A percentile compares a stretch with the other conserved stretches of the same genome.
Conservation (phyloP, 1,284 basidiomycete genomes). For the Porogramme epimiltina region DNA sequence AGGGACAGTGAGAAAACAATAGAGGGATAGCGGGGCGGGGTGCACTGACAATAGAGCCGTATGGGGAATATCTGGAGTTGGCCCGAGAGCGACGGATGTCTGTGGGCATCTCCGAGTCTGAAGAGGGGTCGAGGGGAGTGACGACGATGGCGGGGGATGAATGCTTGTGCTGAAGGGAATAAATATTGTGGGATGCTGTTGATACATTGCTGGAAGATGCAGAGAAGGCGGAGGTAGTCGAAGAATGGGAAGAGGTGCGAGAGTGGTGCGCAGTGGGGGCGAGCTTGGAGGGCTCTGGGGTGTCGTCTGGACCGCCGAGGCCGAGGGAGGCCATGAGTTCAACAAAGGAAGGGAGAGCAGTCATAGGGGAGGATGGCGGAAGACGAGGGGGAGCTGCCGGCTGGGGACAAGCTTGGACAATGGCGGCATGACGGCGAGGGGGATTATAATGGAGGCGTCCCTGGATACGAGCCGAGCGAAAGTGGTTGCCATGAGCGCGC, state of each 20-base stretch:
- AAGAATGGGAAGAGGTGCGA: conserved; percentile 42
- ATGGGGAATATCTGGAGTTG: conserved; percentile 61
- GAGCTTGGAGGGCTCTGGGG: conserved; percentile 27
- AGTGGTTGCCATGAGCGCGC: conserved; percentile 32
- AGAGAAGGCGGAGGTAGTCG: conserved; percentile 34
- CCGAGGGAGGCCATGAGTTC: conserved; percentile 82
- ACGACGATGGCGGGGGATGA: conserved; percentile 22
- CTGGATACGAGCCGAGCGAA: conserved; percentile 33
- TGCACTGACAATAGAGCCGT: conserved; percentile 55
- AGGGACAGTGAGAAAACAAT: neutral
- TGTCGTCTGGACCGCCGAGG: conserved; percentile 46
- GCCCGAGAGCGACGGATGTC: conserved; percentile 31
- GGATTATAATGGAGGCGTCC: conserved; percentile 31
- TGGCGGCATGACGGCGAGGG: conserved; percentile 21
- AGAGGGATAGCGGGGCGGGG: neutral
- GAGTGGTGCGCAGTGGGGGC: conserved; percentile 23
- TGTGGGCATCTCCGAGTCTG: conserved; percentile 24
- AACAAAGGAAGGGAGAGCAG: conserved; percentile 79
- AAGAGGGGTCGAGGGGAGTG: conserved; percentile 20
- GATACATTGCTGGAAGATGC: conserved; percentile 29
- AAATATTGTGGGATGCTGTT: conserved; percentile 24
- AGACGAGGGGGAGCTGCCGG: conserved; percentile 21
- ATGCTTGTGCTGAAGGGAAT: conserved; percentile 12
- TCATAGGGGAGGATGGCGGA: conserved; percentile 42
- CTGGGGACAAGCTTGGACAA: conserved; percentile 32